phyloP scores from a whole-genome alignment of 2,329 filamentous ascomycete species.

The Microsporum audouinii region DNA sequence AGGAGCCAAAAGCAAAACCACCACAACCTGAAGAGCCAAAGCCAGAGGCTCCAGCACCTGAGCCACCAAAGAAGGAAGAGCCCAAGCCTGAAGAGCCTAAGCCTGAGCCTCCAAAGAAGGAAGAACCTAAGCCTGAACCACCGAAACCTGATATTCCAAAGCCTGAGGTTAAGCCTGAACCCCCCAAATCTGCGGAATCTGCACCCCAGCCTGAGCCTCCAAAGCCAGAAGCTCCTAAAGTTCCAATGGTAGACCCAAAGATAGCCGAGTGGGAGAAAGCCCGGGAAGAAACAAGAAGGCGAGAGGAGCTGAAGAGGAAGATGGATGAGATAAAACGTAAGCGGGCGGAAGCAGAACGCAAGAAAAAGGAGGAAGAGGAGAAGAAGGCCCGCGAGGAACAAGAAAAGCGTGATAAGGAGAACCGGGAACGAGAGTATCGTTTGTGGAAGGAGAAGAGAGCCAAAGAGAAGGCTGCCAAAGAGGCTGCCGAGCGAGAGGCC shows the following conservation, averaged over 20 bases:
- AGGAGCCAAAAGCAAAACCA: neutral
- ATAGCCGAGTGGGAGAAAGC: conserved; percentile 18
- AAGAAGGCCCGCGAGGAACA: conserved; percentile 32
- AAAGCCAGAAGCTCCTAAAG: neutral
- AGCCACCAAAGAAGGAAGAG: conserved; percentile 4
- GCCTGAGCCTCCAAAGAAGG: neutral
- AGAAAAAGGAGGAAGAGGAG: conserved; percentile 30
- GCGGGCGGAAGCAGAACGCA: conserved; percentile 28
- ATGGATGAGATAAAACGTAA: conserved; percentile 29
- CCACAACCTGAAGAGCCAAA: conserved; percentile 1
- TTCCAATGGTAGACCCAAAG: conserved; percentile 3
- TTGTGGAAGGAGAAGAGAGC: conserved; percentile 27
- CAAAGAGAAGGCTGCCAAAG: conserved; percentile 10
- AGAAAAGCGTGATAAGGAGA: conserved; percentile 29
- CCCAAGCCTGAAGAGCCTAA: neutral
- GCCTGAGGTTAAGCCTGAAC: neutral
- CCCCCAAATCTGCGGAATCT: neutral
- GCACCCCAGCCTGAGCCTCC: neutral
- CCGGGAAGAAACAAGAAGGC: conserved; percentile 28
- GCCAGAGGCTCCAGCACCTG: neutral
- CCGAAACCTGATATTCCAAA: neutral
- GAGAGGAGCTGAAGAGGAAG: conserved; percentile 25
- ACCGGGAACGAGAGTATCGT: conserved; percentile 30
- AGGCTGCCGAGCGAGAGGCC: conserved; percentile 28
- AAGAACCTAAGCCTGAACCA: neutral